A percentile compares a stretch with the other conserved stretches of the same genome.
phyloP scores from a whole-genome alignment of 768 basidiomycete species.

The Tylopilus subfusipes region DNA sequence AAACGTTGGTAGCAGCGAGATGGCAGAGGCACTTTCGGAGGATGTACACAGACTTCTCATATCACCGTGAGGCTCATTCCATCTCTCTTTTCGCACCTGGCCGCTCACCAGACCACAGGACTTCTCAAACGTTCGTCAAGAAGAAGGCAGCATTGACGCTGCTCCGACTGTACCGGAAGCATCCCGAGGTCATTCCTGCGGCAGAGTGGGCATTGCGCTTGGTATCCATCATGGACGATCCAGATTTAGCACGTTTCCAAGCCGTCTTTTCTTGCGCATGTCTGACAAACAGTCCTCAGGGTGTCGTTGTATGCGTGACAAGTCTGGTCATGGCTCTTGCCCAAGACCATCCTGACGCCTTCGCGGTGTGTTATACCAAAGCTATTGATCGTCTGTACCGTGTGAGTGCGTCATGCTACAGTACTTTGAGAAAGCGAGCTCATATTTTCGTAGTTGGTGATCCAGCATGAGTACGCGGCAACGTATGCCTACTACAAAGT shows the following conservation, averaged over 20 bases:
- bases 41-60: slow-evolving; percentile 95
- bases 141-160: slow-evolving; percentile 97
- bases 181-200: slow-evolving; percentile 89
- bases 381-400: slow-evolving; percentile 86
- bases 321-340: slow-evolving; percentile 92
- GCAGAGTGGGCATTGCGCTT: slow-evolving; percentile 95
- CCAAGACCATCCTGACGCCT: slow-evolving; percentile 90
- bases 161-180: slow-evolving; percentile 90
- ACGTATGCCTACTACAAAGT: slow-evolving; percentile 98
- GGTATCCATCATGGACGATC: slow-evolving; percentile 93
- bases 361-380: slow-evolving; percentile 88
- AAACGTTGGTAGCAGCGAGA: slow-evolving; percentile 95
- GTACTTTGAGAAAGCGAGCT: neutral
- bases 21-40: slow-evolving; percentile 93
- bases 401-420: slow-evolving; percentile 40
- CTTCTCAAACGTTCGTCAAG: slow-evolving; percentile 92
- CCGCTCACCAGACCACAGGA: slow-evolving; percentile 46
- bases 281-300: slow-evolving; percentile 44
- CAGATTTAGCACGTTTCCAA: slow-evolving; percentile 62
- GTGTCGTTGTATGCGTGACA: slow-evolving; percentile 91
- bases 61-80: slow-evolving; percentile 64
- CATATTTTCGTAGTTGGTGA: slow-evolving; percentile 60
- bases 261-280: neutral
- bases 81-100: slow-evolving; percentile 6
- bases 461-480: slow-evolving; percentile 83